A percentile compares a stretch with the other conserved stretches of the same genome.
Evolutionary conservation across 345 rosid genomes (phyloP).

Genomic region (Dimocarpus longan): DNA sequence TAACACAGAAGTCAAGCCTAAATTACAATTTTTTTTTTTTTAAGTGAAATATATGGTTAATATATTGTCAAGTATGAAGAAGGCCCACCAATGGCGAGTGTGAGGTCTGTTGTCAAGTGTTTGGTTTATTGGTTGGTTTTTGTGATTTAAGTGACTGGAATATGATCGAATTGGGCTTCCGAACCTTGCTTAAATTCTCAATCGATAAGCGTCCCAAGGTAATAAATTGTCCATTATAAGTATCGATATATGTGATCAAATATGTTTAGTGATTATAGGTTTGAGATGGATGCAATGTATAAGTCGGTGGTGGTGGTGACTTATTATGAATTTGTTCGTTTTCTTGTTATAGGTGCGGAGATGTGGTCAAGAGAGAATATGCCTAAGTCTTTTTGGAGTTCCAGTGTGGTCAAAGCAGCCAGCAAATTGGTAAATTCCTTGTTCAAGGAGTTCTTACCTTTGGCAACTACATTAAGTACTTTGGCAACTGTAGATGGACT

Average conservation of each 20-base stretch:
- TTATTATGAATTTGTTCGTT: background rate
- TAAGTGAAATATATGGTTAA: no score
- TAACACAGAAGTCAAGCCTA: no score
- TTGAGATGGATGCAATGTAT: background rate
- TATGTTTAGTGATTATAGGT: background rate
- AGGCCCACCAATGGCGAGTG: constrained; percentile 57
- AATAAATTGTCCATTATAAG: background rate
- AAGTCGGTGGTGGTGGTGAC: constrained; percentile 7
- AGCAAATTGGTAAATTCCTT: constrained; percentile 55
- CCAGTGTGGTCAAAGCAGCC: constrained; percentile 61
- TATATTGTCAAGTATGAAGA: no score
- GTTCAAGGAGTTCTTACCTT: constrained; percentile 44
- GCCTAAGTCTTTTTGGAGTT: constrained; percentile 46
- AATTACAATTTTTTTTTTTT: no score
- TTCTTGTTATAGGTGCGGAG: constrained; percentile 62
- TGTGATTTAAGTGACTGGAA: constrained; percentile 74
- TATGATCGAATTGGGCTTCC: constrained; percentile 57
- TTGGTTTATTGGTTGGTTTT: constrained; percentile 60
- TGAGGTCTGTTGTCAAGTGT: constrained; percentile 79
- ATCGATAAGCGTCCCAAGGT: constrained; percentile 94
- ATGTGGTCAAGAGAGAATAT: constrained; percentile 78
- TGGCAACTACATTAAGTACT: constrained; percentile 36
- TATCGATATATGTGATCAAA: background rate
- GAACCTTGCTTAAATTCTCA: constrained; percentile 59
- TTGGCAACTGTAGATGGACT: constrained; percentile 40